These are phyloP conservation scores for Leccinum fibrillosum DNA, from an alignment of 768 basidiomycete species.

Conservation along the genomic window DNA sequence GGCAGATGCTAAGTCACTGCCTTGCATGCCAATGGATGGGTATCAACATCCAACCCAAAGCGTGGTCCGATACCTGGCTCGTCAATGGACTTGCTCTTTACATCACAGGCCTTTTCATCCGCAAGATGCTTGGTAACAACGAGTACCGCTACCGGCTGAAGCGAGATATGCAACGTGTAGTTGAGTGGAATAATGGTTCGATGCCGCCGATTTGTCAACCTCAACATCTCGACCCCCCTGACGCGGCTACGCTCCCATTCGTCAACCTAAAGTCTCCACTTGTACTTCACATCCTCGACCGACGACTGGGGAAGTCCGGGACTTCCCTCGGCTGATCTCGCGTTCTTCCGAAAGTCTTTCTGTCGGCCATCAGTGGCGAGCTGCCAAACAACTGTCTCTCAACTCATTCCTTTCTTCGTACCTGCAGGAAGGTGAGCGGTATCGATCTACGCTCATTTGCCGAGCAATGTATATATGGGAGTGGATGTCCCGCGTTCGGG, in stretches of 20 bases:
- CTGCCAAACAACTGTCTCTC: too few relatives aligned
- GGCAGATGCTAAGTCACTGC: conserved; percentile 82
- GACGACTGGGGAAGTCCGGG: too few relatives aligned
- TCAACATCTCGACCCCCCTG: conserved; percentile 79
- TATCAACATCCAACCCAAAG: conserved; percentile 91
- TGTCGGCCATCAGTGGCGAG: too few relatives aligned
- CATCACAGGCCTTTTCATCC: conserved; percentile 83
- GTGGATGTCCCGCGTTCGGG: too few relatives aligned
- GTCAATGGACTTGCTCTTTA: conserved; percentile 91
- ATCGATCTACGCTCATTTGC: too few relatives aligned
- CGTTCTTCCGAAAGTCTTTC: too few relatives aligned
- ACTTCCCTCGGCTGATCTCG: too few relatives aligned
- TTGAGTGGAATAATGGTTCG: conserved; percentile 80
- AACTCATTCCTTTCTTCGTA: too few relatives aligned
- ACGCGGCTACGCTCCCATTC: conserved; percentile 67
- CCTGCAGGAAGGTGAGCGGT: too few relatives aligned
- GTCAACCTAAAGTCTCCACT: too few relatives aligned
- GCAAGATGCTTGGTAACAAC: conserved; percentile 89
- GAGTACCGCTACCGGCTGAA: conserved; percentile 94
- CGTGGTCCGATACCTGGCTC: conserved; percentile 95
- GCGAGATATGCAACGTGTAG: conserved; percentile 92
- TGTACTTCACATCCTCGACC: too few relatives aligned
- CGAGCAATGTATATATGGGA: too few relatives aligned
- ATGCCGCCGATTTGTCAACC: conserved; percentile 96
- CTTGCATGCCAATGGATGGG: conserved; percentile 97